Base-by-base conservation (phyloP, 1,284 basidiomycete species). In the Spongispora temasekensis region DNA sequence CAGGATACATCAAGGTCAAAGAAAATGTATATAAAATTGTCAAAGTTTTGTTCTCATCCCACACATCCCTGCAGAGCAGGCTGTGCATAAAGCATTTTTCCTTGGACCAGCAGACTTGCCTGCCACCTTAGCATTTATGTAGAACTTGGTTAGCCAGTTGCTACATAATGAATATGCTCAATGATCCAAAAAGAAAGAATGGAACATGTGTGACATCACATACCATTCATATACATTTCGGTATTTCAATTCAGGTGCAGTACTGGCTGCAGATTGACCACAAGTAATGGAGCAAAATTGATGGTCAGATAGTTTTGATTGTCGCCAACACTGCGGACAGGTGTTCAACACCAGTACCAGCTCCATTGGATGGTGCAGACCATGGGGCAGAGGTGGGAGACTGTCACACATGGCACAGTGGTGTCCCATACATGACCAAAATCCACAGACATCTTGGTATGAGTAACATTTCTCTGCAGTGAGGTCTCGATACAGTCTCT, bases 231-330 rank as follows among this genome's bases (percentile, higher is more conserved):
- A n/a, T 12, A 67, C 31, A 61, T 3, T 3, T 55, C 56, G 68
- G 28, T 13, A 53, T 21, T 44, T 73, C n/a, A 70, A 31, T 37
- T 44, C 50, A 1, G 68, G 71, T 0, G 69, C 71, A 6, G 32
- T 53, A 12, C 35, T 40, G 25, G 66, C 61, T 3, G 66, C 70
- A 3, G 25, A 58, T 19, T 32, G 44, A 30, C 8, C 7, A 9
- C 71, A 73, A 15, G 25, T 15, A 21, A 56, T 12, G 5, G 69
- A 71, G 15, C 68, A 70, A 55, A 70, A 73, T 2, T 60, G 57
- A 21, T 60, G 60, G 15, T 71, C 34, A 4, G 64, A 60, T 25
- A 37, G 60, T 42, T 67, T 72, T 5, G 68, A 61, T 13, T 23
- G 42, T 42, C n/a, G 23, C 35, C 30, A 30, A 54, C 71, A 70